Conservation (phyloP, 2,329 filamentous ascomycete species). For the Pyrenophora graminea region DNA sequence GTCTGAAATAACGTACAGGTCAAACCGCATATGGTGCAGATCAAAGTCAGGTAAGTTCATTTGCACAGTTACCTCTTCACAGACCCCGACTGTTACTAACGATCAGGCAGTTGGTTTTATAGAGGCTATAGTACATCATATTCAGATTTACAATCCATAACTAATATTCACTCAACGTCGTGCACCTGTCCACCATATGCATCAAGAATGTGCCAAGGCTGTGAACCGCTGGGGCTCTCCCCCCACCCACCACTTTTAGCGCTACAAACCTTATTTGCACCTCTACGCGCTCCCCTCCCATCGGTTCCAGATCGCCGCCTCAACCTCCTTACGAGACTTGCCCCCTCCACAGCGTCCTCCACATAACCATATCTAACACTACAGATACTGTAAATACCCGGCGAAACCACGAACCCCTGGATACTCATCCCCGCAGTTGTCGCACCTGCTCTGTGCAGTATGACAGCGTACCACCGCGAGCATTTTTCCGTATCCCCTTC, state of each 20-base stretch:
- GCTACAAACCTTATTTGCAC: conserved; percentile 23
- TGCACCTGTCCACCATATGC: background rate
- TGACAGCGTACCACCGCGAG: too few relatives aligned
- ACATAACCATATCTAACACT: background rate
- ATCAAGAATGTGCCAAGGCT: conserved; percentile 14
- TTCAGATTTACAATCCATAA: background rate
- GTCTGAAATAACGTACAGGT: background rate
- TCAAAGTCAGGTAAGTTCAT: conserved; percentile 1
- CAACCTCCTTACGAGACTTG: background rate
- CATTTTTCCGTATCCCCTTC: too few relatives aligned
- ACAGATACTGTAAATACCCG: background rate
- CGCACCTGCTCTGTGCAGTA: background rate
- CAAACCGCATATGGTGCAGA: background rate
- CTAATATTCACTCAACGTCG: background rate
- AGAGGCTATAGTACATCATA: background rate
- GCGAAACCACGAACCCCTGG: background rate
- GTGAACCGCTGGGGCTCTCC: conserved; percentile 7
- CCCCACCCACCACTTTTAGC: conserved; percentile 13
- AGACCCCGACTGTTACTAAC: background rate
- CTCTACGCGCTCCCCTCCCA: conserved; percentile 7
- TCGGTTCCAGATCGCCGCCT: conserved; percentile 1
- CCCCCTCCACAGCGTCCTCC: background rate
- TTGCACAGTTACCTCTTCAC: background rate
- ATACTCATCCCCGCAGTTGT: background rate
- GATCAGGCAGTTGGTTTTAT: conserved; percentile 1